phyloP scores from a whole-genome alignment of 2,329 filamentous ascomycete genomes.

The Elsinoe batatas region DNA sequence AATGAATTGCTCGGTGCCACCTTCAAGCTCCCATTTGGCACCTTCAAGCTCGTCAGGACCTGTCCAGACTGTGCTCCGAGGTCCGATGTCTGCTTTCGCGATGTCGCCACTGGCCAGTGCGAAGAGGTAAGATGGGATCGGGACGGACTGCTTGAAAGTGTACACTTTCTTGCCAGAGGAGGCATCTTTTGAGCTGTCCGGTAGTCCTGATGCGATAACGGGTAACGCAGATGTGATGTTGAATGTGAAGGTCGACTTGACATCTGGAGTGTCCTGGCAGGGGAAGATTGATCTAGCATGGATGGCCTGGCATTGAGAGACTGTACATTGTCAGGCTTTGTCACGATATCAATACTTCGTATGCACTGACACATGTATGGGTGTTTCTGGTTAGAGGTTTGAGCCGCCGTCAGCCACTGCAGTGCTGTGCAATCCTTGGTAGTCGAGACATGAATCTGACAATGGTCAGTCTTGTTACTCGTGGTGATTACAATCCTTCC shows the following conservation, averaged over 20 bases:
- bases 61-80: conserved; percentile 73
- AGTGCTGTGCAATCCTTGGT: conserved; percentile 83
- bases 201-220: conserved; percentile 82
- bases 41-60: conserved; percentile 76
- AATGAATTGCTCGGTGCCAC: conserved; percentile 86
- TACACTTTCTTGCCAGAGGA: conserved; percentile 55
- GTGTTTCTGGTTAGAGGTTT: conserved; percentile 91
- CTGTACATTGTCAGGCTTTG: conserved; percentile 20
- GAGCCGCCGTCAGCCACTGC: conserved; percentile 87
- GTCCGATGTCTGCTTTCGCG: conserved; percentile 73
- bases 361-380: conserved; percentile 68
- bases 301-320: conserved; percentile 95
- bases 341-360: background rate
- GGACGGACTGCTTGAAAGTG: conserved; percentile 79
- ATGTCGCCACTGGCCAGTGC: conserved; percentile 82
- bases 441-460: conserved; percentile 61
- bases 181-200: conserved; percentile 43
- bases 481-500: background rate
- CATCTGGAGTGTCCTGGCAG: conserved; percentile 93
- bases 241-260: conserved; percentile 92
- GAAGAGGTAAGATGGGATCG: conserved; percentile 90
- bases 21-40: conserved; percentile 85
- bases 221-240: conserved; percentile 76
- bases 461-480: background rate
- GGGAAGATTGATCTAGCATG: conserved; percentile 90